phyloP scores from a whole-genome alignment of 2,329 filamentous ascomycete species.

The Thermoascus crustaceus region DNA sequence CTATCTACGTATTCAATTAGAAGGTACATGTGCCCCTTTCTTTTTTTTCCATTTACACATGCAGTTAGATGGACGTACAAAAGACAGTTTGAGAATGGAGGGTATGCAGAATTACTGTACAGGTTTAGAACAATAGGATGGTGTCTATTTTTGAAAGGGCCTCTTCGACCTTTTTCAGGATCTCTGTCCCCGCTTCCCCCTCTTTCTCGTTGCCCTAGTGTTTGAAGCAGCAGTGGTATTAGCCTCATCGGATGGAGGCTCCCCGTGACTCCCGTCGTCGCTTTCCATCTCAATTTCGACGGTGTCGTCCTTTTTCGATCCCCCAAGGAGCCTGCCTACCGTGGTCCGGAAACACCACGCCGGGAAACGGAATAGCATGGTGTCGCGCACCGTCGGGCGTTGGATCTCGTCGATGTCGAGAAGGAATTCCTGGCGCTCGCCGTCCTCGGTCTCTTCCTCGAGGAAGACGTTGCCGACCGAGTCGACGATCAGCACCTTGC shows the following conservation, averaged over 20 bases:
- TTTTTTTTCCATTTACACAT: not conserved
- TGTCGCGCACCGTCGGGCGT: constrained; percentile 69
- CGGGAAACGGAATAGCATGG: constrained; percentile 71
- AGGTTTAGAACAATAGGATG: not conserved
- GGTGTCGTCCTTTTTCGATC: constrained; percentile 7
- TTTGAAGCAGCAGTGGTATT: constrained; percentile 19
- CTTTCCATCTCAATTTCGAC: constrained; percentile 14
- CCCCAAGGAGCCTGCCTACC: constrained; percentile 21
- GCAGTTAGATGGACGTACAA: not conserved
- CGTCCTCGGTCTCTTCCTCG: constrained; percentile 86
- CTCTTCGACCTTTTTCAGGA: constrained; percentile 12
- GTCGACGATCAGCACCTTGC: constrained; percentile 90
- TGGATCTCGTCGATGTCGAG: constrained; percentile 82
- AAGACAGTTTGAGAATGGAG: not conserved
- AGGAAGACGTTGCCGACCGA: constrained; percentile 86
- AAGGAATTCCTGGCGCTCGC: constrained; percentile 71
- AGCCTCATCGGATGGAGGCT: constrained; percentile 12
- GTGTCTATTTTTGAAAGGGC: not conserved
- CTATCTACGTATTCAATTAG: no score
- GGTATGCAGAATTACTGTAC: not conserved
- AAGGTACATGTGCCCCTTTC: not conserved
- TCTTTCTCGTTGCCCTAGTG: constrained; percentile 15
- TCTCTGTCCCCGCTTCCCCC: constrained; percentile 22
- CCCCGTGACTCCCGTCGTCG: not conserved
- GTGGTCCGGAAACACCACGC: constrained; percentile 57